Evolutionary conservation across 768 basidiomycete genomes (phyloP), one percentile per base, ranked within the genome.

Genomic region (Kwoniella newhampshirensis): DNA sequence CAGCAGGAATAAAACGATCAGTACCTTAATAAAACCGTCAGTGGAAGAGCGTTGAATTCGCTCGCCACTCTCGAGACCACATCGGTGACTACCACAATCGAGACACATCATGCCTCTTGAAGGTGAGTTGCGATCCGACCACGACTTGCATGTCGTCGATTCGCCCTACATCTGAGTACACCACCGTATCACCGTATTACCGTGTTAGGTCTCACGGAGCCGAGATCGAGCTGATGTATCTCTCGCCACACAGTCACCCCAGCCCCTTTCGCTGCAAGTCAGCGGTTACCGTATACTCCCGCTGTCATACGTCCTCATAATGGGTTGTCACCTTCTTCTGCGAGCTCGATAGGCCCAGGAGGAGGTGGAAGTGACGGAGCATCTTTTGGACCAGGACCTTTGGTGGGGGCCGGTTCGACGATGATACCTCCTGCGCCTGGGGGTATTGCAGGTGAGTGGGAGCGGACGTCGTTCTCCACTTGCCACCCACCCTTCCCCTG

Each of bases 351-450:
- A 7, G 48, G 44, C 26, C 18, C 35, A 9, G 36, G 44, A 18
- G 15, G 27, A 13, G 18, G 47, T 15, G 23, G 39, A 0, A 21
- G 51, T 17, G 47, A 39, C n/a, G 54, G 42, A 20, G 23, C 4
- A 11, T 11, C 1, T 20, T n/a, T 7, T 7, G 60, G 50, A 36
- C 30, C 40, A 35, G 57, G 57, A 6, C 39, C 37, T 11, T 26
- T 56, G 27, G 63, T 60, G 8, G 52, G 48, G 7, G 64, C 52
- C 9, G 67, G 64, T 0, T 53, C 56, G 7, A 58, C 62, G 2
- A 62, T 68, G 30, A 68, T 71, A 11, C 64, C 56, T 20, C 70
- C 70, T 32, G 42, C 57, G 18, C 64, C 66, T 18, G 70, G 70
- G n/a, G 70, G 61, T 8, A 51, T 68, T 6, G 64, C 66, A 6